These are phyloP conservation scores for Pseudopyricularia javanii DNA, from an alignment of 2,329 filamentous ascomycete genomes.

Conservation along the genomic window DNA sequence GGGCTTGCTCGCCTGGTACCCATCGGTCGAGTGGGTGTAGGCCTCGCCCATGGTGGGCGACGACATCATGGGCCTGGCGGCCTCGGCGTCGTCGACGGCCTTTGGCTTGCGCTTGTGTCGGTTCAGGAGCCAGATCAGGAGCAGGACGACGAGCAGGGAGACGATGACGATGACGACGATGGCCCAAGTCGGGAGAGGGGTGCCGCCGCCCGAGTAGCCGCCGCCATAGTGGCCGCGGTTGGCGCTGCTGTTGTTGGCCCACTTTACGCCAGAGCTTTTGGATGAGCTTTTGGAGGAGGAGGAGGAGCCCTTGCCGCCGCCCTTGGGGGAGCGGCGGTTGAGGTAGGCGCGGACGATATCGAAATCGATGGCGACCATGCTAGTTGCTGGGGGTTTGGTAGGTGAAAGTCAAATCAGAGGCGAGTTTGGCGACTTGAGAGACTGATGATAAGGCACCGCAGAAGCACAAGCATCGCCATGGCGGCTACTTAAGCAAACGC, in stretches of 20 bases:
- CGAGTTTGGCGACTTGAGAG: too few relatives aligned
- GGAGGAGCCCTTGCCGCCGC: neutral
- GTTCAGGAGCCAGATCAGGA: neutral
- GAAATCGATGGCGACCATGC: neutral
- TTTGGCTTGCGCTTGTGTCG: neutral
- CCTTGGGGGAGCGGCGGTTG: constrained; percentile 1
- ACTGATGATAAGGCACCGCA: too few relatives aligned
- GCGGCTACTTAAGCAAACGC: too few relatives aligned
- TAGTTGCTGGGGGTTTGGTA: neutral
- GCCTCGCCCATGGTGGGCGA: too few relatives aligned
- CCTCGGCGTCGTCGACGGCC: neutral
- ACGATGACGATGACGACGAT: neutral
- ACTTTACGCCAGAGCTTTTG: neutral
- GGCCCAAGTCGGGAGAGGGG: neutral
- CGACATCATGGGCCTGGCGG: neutral
- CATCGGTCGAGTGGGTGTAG: too few relatives aligned
- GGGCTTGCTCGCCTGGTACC: too few relatives aligned
- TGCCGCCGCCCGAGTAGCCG: neutral
- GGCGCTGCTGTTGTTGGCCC: neutral
- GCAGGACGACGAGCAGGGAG: neutral
- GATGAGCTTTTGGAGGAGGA: neutral
- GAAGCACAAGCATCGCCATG: too few relatives aligned
- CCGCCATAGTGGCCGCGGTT: neutral
- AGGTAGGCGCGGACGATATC: neutral
- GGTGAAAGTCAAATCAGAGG: too few relatives aligned